A percentile compares a stretch with the other conserved stretches of the same genome.
These are phyloP conservation scores for Carallia brachiata DNA, from an alignment of 345 rosid species.

Conservation along the genomic window DNA sequence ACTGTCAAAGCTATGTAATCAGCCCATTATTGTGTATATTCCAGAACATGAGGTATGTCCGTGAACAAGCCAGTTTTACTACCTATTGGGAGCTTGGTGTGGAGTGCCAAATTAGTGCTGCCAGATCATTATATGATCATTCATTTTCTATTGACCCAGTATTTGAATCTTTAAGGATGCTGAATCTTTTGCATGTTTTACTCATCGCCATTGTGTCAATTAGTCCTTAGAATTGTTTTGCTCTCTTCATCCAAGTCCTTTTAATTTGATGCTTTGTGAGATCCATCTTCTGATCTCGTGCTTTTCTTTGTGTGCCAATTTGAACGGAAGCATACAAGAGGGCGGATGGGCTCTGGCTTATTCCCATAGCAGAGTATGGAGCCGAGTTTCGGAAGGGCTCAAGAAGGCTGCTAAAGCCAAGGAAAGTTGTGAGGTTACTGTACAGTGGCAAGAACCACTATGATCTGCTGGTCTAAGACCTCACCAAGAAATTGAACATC, in stretches of 20 bases:
- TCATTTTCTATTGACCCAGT: no score
- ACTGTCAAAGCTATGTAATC: slow-evolving; percentile 72
- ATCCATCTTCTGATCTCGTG: not conserved
- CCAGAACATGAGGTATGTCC: slow-evolving; percentile 74
- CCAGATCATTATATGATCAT: no score
- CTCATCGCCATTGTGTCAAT: no score
- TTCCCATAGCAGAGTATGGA: slow-evolving; percentile 84
- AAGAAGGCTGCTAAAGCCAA: slow-evolving; percentile 46
- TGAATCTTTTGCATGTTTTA: no score
- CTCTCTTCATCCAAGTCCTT: no score
- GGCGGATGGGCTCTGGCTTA: slow-evolving; percentile 67
- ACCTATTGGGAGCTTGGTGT: not conserved
- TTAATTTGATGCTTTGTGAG: not conserved
- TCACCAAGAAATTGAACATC: not conserved
- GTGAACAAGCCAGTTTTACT: not conserved
- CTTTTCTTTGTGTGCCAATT: not conserved
- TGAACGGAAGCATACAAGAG: slow-evolving; percentile 50
- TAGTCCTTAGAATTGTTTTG: no score
- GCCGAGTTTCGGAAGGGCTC: slow-evolving; percentile 55
- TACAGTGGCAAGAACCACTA: slow-evolving; percentile 85
- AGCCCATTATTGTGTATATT: slow-evolving; percentile 72
- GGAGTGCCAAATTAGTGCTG: not conserved
- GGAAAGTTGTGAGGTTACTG: slow-evolving; percentile 73
- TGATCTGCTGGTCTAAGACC: slow-evolving; percentile 60
- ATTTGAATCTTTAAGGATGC: no score